Evolutionary conservation across 2,329 filamentous ascomycete species (phyloP).

Genomic region (Pseudocercospora pini-densiflorae): DNA sequence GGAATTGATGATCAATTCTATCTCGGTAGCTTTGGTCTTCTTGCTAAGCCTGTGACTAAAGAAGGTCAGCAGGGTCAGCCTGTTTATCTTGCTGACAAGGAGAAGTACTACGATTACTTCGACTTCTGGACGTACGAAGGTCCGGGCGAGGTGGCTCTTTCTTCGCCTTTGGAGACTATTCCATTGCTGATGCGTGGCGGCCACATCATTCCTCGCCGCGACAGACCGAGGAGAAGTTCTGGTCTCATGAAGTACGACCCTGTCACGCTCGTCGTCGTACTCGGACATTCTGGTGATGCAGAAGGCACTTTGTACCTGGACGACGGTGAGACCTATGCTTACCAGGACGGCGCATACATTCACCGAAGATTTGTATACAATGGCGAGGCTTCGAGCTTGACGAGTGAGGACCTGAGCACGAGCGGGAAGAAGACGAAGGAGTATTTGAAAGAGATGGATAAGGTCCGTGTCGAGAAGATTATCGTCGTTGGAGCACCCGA

Average conservation of each 20-base stretch:
- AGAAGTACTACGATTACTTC: constrained; percentile 95
- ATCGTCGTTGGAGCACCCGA: constrained; percentile 79
- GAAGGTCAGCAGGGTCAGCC: constrained; percentile 74
- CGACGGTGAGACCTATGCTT: constrained; percentile 92
- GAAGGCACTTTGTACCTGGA: constrained; percentile 87
- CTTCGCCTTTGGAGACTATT: constrained; percentile 82
- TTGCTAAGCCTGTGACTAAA: constrained; percentile 88
- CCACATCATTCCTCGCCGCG: constrained; percentile 87
- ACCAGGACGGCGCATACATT: constrained; percentile 83
- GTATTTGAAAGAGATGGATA: constrained; percentile 79
- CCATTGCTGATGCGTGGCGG: constrained; percentile 92
- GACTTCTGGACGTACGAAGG: constrained; percentile 78
- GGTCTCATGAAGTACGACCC: constrained; percentile 93
- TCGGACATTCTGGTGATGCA: constrained; percentile 71
- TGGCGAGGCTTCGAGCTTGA: constrained; percentile 60
- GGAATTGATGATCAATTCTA: constrained; percentile 92
- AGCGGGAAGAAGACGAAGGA: constrained; percentile 68
- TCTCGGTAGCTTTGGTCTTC: constrained; percentile 81
- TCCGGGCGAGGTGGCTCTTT: constrained; percentile 72
- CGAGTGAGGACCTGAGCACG: constrained; percentile 67
- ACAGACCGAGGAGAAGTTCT: constrained; percentile 81
- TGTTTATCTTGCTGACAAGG: constrained; percentile 85
- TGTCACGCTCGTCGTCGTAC: constrained; percentile 83
- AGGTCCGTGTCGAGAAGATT: constrained; percentile 81
- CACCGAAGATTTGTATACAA: constrained; percentile 77